Evolutionary conservation across 192 early-diverging fungal species (phyloP).

Genomic region (Coemansia sp.): DNA sequence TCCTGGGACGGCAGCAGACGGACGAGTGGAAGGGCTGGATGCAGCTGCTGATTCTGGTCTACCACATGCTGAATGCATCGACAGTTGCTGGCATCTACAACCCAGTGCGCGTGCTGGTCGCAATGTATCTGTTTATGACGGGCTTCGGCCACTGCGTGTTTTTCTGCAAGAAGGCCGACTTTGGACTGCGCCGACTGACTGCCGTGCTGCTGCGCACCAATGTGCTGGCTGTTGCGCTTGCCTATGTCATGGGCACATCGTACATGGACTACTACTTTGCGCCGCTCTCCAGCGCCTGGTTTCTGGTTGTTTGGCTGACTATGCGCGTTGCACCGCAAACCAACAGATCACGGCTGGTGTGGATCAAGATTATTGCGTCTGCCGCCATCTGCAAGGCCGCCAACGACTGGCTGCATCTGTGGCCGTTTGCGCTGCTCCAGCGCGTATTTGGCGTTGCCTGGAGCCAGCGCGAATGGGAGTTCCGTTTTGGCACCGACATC

Average conservation of each 20-base stretch:
- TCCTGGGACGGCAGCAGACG: slow-evolving; percentile 75
- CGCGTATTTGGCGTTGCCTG: slow-evolving; percentile 57
- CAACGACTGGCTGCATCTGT: slow-evolving; percentile 32
- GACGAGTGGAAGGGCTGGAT: slow-evolving; percentile 91
- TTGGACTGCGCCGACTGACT: slow-evolving; percentile 63
- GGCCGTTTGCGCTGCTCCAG: slow-evolving; percentile 44
- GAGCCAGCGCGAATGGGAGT: slow-evolving; percentile 68
- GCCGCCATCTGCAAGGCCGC: slow-evolving; percentile 12
- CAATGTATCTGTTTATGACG: slow-evolving; percentile 79
- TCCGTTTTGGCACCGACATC: slow-evolving; percentile 68
- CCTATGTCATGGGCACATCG: slow-evolving; percentile 66
- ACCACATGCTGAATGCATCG: slow-evolving; percentile 72
- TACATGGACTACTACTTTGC: slow-evolving; percentile 82
- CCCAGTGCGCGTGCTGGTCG: slow-evolving; percentile 71
- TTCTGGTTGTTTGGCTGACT: slow-evolving; percentile 65
- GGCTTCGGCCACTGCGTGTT: slow-evolving; percentile 79
- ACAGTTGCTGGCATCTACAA: slow-evolving; percentile 66
- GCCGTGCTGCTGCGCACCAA: slow-evolving; percentile 68
- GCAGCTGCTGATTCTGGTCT: slow-evolving; percentile 70
- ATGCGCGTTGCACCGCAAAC: slow-evolving; percentile 58
- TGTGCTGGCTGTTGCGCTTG: slow-evolving; percentile 63
- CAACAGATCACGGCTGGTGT: slow-evolving; percentile 57
- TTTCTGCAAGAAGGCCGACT: slow-evolving; percentile 71
- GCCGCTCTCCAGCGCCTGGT: slow-evolving; percentile 72
- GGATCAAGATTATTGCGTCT: slow-evolving; percentile 57